phyloP scores from a whole-genome alignment of 257 asterid species.

The Fraxinus excelsior region DNA sequence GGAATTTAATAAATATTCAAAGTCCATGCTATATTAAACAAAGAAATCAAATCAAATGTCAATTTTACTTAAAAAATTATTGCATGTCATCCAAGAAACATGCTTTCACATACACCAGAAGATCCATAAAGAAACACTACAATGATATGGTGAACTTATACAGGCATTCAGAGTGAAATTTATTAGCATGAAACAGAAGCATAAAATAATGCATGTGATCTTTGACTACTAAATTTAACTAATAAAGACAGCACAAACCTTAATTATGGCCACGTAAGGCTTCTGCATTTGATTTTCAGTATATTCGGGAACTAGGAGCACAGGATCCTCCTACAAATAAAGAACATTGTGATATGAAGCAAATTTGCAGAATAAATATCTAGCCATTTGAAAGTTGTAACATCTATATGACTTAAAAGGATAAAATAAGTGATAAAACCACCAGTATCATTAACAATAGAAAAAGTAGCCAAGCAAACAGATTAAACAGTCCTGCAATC shows the following conservation, averaged over 20 bases:
- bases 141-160: background rate
- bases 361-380: slow-evolving; percentile 13
- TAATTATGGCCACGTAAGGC: slow-evolving; percentile 91
- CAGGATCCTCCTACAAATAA: slow-evolving; percentile 74
- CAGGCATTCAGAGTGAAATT: background rate
- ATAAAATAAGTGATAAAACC: background rate
- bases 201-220: background rate
- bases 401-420: background rate
- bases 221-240: background rate
- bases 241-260: slow-evolving; percentile 52
- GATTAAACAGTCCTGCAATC: too few species aligned
- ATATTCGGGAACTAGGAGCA: slow-evolving; percentile 76
- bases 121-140: background rate
- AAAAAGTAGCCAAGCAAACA: background rate
- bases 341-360: slow-evolving; percentile 19
- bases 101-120: background rate
- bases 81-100: background rate
- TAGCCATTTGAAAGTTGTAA: background rate
- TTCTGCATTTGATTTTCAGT: slow-evolving; percentile 41
- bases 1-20: background rate
- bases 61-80: too few species aligned
- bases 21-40: background rate
- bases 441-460: background rate
- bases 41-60: background rate
- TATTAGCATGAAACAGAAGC: background rate